A percentile compares a stretch with the other conserved stretches of the same genome.
phyloP scores from a whole-genome alignment of 2,329 filamentous ascomycete species.

The Neurospora sp. region DNA sequence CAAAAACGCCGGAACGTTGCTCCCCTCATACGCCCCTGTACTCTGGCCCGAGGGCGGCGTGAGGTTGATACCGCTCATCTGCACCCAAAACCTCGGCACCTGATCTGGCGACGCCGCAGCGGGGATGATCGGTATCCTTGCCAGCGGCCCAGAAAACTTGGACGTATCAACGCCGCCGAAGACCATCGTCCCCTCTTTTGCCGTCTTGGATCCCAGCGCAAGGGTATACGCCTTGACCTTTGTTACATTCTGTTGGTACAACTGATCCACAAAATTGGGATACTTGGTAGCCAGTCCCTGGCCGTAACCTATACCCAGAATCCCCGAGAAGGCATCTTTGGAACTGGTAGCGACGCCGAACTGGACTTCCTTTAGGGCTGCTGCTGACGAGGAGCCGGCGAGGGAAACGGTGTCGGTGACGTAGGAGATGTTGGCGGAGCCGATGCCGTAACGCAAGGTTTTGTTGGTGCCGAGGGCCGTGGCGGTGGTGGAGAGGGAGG shows the following conservation, averaged over 20 bases:
- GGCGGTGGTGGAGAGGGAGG: slow-evolving; percentile 28
- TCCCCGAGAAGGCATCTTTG: slow-evolving; percentile 42
- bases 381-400: slow-evolving; percentile 16
- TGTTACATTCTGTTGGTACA: slow-evolving; percentile 42
- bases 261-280: slow-evolving; percentile 42
- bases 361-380: slow-evolving; percentile 29
- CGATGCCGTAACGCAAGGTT: slow-evolving; percentile 41
- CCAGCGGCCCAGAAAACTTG: slow-evolving; percentile 52
- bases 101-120: slow-evolving; percentile 44
- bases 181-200: slow-evolving; percentile 52
- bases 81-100: slow-evolving; percentile 43
- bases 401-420: slow-evolving; percentile 36
- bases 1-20: slow-evolving; percentile 48
- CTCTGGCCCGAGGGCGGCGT: no score
- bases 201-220: slow-evolving; percentile 52
- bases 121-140: slow-evolving; percentile 51
- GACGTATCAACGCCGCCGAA: slow-evolving; percentile 59
- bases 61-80: slow-evolving; percentile 2
- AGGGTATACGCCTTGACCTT: slow-evolving; percentile 54
- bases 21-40: slow-evolving; percentile 15
- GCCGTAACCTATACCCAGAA: slow-evolving; percentile 68
- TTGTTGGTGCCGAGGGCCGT: slow-evolving; percentile 18
- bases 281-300: slow-evolving; percentile 35
- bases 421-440: slow-evolving; percentile 41
- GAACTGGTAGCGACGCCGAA: slow-evolving; percentile 54